Evolutionary conservation across 2,329 filamentous ascomycete genomes (phyloP).

Genomic region (Pseudocercospora macadamiae): DNA sequence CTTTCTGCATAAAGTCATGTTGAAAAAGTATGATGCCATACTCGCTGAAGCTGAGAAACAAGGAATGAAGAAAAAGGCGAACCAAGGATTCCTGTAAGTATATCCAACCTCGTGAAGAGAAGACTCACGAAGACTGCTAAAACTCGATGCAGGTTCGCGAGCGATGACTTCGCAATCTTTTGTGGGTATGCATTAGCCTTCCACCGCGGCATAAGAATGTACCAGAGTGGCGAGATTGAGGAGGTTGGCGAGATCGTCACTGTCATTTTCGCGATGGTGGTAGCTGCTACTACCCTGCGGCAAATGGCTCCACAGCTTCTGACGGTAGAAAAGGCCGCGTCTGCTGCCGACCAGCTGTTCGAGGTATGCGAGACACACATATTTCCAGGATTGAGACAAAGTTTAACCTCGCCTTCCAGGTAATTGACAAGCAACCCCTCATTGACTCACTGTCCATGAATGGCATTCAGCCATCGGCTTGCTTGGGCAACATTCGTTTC

Average conservation of each 20-base stretch:
- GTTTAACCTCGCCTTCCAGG: no score
- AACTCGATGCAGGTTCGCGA: no score
- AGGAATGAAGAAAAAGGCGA: background rate
- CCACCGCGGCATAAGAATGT: background rate
- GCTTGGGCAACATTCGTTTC: conserved; percentile 37
- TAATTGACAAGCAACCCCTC: background rate
- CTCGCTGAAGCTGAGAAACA: background rate
- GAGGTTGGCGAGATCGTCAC: background rate
- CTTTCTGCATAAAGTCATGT: background rate
- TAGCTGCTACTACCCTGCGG: background rate
- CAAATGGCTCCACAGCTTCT: background rate
- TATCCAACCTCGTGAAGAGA: background rate
- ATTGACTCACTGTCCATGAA: background rate
- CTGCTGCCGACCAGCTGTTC: background rate
- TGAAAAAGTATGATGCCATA: background rate
- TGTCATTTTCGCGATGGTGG: background rate
- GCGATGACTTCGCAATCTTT: background rate
- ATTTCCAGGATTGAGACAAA: no score
- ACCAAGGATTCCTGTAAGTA: background rate
- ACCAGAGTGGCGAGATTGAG: background rate
- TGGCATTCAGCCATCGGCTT: background rate
- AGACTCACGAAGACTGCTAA: background rate
- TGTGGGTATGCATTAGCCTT: background rate
- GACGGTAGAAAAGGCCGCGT: background rate
- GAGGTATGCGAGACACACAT: background rate